Percentiles rank a stretch among this genome's conserved stretches.
Conservation (phyloP, 306 rosid genomes). For the Vicia sativa region DNA sequence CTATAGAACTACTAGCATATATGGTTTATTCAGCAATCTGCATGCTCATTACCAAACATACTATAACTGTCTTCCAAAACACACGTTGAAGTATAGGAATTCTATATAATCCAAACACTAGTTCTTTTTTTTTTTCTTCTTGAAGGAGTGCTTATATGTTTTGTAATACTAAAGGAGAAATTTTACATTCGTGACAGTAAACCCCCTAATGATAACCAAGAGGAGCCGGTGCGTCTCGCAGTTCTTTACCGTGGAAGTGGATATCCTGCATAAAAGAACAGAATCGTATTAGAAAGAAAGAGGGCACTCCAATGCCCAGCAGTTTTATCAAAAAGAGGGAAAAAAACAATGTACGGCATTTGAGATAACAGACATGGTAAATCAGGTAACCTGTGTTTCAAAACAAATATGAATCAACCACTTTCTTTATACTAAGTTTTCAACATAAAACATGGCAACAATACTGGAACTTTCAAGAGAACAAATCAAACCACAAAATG, state of each 20-base stretch:
- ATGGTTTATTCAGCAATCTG: not conserved
- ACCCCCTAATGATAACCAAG: slow-evolving; percentile 57
- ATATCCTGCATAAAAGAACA: slow-evolving; percentile 59
- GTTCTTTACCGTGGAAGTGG: slow-evolving; percentile 67
- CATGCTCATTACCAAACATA: slow-evolving; percentile 3
- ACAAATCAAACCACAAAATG: slow-evolving; percentile 27
- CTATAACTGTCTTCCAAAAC: slow-evolving; percentile 2
- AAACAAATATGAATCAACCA: slow-evolving; percentile 13
- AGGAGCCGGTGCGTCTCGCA: slow-evolving; percentile 81
- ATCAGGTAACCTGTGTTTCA: slow-evolving; percentile 5
- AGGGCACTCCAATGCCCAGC: slow-evolving; percentile 11
- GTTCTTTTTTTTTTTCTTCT: not conserved
- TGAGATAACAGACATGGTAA: not conserved
- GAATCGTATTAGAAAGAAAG: not conserved
- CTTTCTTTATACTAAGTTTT: slow-evolving; percentile 1
- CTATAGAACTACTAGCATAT: not conserved
- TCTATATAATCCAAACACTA: slow-evolving; percentile 12
- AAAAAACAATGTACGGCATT: not conserved
- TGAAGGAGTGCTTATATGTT: not conserved
- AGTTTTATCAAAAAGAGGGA: not conserved
- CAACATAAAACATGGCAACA: slow-evolving; percentile 7
- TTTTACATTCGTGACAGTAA: slow-evolving; percentile 5
- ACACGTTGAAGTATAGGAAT: not conserved
- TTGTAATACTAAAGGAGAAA: slow-evolving; percentile 1
- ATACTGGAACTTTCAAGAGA: slow-evolving; percentile 1